Conservation (phyloP, 1,139 yeast species). For the Pichia sp. region DNA sequence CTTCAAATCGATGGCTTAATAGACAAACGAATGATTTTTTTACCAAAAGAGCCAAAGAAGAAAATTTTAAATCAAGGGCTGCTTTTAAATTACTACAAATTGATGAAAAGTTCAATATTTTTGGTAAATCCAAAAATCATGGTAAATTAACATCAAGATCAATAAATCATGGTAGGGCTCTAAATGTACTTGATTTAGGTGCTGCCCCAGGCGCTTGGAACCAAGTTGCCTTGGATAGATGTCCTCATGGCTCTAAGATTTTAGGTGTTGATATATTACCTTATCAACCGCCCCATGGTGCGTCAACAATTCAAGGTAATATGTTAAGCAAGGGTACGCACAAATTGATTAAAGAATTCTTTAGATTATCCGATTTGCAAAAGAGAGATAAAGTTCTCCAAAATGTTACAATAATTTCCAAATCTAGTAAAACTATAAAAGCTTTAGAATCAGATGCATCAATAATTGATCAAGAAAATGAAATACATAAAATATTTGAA, state of each 20-base stretch:
- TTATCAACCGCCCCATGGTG: conserved; percentile 73
- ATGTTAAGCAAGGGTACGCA: conserved; percentile 67
- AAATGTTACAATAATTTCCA: conserved; percentile 11
- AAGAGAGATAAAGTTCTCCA: conserved; percentile 8
- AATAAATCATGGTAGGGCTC: conserved; percentile 13
- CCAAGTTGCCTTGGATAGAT: conserved; percentile 61
- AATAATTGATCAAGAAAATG: conserved; percentile 12
- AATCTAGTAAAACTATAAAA: conserved; percentile 1
- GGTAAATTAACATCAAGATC: not conserved
- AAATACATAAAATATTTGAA: conserved; percentile 4
- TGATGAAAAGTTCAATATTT: conserved; percentile 54
- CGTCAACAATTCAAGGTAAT: conserved; percentile 79
- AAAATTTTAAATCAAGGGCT: conserved; percentile 73
- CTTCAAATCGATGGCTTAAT: conserved; percentile 67
- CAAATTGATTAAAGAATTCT: conserved; percentile 48
- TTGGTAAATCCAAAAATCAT: conserved; percentile 35
- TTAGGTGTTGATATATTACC: conserved; percentile 84
- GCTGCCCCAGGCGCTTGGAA: conserved; percentile 98
- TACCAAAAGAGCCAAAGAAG: conserved; percentile 57
- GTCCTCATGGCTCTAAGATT: conserved; percentile 55
- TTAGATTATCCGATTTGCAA: conserved; percentile 34
- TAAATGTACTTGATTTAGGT: conserved; percentile 78
- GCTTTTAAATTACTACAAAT: conserved; percentile 79
- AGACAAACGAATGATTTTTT: conserved; percentile 62
- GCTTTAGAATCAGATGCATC: conserved; percentile 8